Base-by-base conservation (phyloP, 306 rosid species). In the Boehmeria nivea region DNA sequence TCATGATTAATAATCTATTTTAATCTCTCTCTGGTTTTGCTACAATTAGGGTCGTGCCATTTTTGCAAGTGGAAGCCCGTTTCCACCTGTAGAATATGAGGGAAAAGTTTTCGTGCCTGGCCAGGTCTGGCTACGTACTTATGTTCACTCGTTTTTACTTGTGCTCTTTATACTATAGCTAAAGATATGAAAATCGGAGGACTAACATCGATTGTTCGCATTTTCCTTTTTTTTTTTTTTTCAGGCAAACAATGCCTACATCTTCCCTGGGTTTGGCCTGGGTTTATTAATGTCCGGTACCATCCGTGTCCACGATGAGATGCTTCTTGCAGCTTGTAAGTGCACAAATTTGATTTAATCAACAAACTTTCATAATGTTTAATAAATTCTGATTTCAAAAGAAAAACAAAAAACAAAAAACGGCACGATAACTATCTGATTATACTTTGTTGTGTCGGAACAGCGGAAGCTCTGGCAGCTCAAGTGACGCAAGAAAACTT, bases 251-350 rank as follows among this genome's bases (percentile, higher is more conserved):
- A 90, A 90, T 65, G 98, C 98, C 8, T 90, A 90, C 90, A 78
- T 90, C 40, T 90, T 90, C 40, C 98, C 98, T 57, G 98, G 98
- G 51, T 71, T 90, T 26, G 98, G 95, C 71, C 81, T 90, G 22
- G 98, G 98, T 49, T 66, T 90, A 53, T 43, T 90, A 49, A 90
- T 90, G 94, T 90, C 98, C 1, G 95, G 95, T 25, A 68, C 94
- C 8, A 84, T 90, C 65, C 86, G 95, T 8, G 91, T 90, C 47
- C 98, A 84, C 0, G 86, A 90, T 1, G 95, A 87, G 67, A 67
- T 86, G 81, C 97, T 90, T 78, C 83, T 91, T 50, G 93, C 98
- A 59, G 98, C 96, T 55, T 74, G 98, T 91, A 84, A 87, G 97
- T 76, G 54, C 55, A 61, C 44, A 3, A 55, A 6, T 14, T 8